Conservation (phyloP, 2,329 filamentous ascomycete genomes). For the Aspergillus aculeatinus region DNA sequence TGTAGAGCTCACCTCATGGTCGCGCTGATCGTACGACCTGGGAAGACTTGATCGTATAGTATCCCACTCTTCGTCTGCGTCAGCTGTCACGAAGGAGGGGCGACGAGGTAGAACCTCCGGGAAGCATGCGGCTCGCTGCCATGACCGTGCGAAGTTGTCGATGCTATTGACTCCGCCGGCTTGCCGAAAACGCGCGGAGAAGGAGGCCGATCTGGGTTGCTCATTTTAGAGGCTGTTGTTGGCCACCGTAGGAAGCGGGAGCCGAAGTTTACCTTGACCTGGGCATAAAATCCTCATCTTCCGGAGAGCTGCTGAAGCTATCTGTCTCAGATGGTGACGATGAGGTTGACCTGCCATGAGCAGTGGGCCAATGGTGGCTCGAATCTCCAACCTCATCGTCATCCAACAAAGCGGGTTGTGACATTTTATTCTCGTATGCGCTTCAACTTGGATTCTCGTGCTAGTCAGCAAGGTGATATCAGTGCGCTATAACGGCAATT, state of each 20-base stretch:
- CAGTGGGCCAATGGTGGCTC: constrained; percentile 1
- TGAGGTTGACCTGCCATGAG: constrained; percentile 5
- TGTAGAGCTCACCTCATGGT: constrained; percentile 29
- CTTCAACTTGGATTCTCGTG: neutral
- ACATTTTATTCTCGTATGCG: constrained; percentile 2
- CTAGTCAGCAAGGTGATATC: neutral
- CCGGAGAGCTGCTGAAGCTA: constrained; percentile 34
- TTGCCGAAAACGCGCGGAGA: constrained; percentile 55
- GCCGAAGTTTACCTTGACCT: constrained; percentile 15
- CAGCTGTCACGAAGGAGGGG: constrained; percentile 67
- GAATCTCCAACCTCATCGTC: constrained; percentile 4
- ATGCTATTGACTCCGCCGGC: constrained; percentile 91
- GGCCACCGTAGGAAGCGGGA: neutral
- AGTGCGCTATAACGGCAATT: neutral
- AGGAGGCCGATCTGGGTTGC: constrained; percentile 36
- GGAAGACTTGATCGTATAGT: constrained; percentile 22
- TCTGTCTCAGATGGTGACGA: constrained; percentile 12
- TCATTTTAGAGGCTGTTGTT: neutral
- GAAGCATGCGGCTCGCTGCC: constrained; percentile 87
- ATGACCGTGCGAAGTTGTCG: constrained; percentile 87
- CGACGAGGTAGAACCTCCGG: constrained; percentile 80
- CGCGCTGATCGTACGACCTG: constrained; percentile 21
- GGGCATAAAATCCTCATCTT: constrained; percentile 6
- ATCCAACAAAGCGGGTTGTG: neutral
- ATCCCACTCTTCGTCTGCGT: constrained; percentile 48